Base-by-base conservation (phyloP, 176 grass and related monocot species). In the Puccinellia tenuiflora region DNA sequence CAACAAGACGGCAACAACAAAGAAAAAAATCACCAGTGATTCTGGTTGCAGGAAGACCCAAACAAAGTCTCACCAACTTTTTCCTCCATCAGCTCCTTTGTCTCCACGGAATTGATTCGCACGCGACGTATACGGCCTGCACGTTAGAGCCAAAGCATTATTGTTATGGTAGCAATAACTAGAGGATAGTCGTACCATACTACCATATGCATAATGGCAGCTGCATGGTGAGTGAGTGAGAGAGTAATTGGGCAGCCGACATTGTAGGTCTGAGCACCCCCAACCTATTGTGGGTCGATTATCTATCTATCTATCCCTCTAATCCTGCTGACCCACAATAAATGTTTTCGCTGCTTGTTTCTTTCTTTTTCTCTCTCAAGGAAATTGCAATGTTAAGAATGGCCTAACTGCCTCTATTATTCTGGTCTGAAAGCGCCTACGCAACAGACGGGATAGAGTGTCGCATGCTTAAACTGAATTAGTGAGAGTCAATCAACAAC, bases 321-420 rank as follows among this genome's bases (percentile, higher is more conserved):
- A 90, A 90, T 83, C 67, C 78, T 79, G 73, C 83, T 78, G 83
- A 34, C 83, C 65, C 26, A 73, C 65, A 86, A 90, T 86, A 73
- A 90, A 90, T 82, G 79, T 79, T 77, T 56, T n/a, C n/a, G n/a
- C n/a, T n/a, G n/a, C n/a, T n/a, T n/a, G n/a, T n/a, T n/a, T n/a
- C n/a, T n/a, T n/a, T 38, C 7, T 56, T 64, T 39, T 48, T 79
- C 21, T 81, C n/a, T 26, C 14, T n/a, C n/a, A n/a, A n/a, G n/a
- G n/a, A n/a, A n/a, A n/a, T n/a, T n/a, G n/a, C n/a, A n/a, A 50
- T 53, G 59, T 13, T 51, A 68, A 26, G 35, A 50, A 81, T 65
- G 26, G 9, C 24, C 40, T 73, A 24, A n/a, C 6, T 31, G 43
- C 25, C 15, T 51, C 8, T 30, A 73, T 73, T 51, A n/a, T n/a